A percentile compares a stretch with the other conserved stretches of the same genome.
Conservation (phyloP, 2,329 filamentous ascomycete genomes). For the Colletotrichum cuscutae region DNA sequence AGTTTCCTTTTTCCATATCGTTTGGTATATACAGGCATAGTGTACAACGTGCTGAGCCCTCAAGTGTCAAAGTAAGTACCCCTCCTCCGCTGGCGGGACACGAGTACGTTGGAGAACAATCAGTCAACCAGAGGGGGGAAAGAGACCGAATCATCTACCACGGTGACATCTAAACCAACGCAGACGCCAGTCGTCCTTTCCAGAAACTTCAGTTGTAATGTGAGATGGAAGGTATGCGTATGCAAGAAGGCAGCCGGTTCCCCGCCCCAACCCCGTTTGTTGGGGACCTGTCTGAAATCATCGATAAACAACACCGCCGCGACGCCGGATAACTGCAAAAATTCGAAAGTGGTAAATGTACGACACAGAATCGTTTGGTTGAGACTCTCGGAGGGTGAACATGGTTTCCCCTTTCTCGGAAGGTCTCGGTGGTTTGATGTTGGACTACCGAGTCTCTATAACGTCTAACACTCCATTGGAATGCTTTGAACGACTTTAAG, state of each 20-base stretch:
- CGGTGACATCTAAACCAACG: slow-evolving; percentile 19
- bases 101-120: neutral
- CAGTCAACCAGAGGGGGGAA: slow-evolving; percentile 9
- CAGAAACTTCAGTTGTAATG: slow-evolving; percentile 18
- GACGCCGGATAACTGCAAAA: slow-evolving; percentile 27
- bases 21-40: slow-evolving; percentile 33
- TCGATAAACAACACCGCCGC: slow-evolving; percentile 26
- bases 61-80: slow-evolving; percentile 26
- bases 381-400: neutral
- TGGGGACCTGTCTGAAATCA: slow-evolving; percentile 25
- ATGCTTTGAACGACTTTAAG: neutral
- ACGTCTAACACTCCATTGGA: neutral
- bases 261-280: slow-evolving; percentile 1
- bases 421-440: neutral
- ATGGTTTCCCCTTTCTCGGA: neutral
- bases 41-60: slow-evolving; percentile 28
- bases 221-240: slow-evolving; percentile 30
- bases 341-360: neutral
- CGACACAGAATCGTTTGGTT: neutral
- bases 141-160: slow-evolving; percentile 19
- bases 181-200: slow-evolving; percentile 21
- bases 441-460: neutral
- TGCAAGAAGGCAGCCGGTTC: slow-evolving; percentile 28
- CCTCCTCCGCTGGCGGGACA: slow-evolving; percentile 13
- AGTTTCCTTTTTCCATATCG: slow-evolving; percentile 13